Base-by-base conservation (phyloP, 1,284 basidiomycete species). In the Tremellales sp. region DNA sequence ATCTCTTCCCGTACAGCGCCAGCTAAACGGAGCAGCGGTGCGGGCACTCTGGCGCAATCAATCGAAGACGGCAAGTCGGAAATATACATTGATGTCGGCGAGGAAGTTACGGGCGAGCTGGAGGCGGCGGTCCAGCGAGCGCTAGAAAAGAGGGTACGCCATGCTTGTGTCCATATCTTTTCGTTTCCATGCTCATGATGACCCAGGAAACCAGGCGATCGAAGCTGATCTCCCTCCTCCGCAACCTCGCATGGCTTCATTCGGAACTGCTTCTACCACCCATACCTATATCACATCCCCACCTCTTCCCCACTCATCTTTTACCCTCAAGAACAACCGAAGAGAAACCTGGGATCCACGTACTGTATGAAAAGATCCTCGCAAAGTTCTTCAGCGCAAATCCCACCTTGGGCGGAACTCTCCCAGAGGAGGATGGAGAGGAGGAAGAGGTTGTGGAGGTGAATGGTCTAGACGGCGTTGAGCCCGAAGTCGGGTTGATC, bases 401-500 rank as follows among this genome's bases (percentile, higher is more conserved):
- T 40, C 47, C 51, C 1, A 42, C 51, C 5, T 38, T 50, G 9
- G 47, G 49, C 1, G 54, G 52, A 19, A n/a, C n/a, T n/a, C n/a
- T n/a, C n/a, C n/a, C n/a, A n/a, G 40, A 44, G 16, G 51, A 47
- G 18, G 56, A 59, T 7, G 60, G 59, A 12, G 66, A 65, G n/a
- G 56, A 51, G 33, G 49, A 46, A 21, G 58, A 59, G 34, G 52
- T 52, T 9, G 53, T 51, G 6, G 51, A 63, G 45, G 40, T 63
- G 16, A 49, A 57, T 19, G 64, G 62, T 2, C 54, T 70, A 57
- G 63, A 68, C 3, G 63, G 54, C n/a, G 54, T 70, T 2, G 66
- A 72, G 55, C 70, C 70, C 4, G 63, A 66, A 37, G 53, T 66
- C 4, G 66, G 64, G 3, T 50, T 72, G 38, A 59, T 68, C 25